phyloP scores from a whole-genome alignment of 2,329 filamentous ascomycete genomes.

The Bipolaris victoriae region DNA sequence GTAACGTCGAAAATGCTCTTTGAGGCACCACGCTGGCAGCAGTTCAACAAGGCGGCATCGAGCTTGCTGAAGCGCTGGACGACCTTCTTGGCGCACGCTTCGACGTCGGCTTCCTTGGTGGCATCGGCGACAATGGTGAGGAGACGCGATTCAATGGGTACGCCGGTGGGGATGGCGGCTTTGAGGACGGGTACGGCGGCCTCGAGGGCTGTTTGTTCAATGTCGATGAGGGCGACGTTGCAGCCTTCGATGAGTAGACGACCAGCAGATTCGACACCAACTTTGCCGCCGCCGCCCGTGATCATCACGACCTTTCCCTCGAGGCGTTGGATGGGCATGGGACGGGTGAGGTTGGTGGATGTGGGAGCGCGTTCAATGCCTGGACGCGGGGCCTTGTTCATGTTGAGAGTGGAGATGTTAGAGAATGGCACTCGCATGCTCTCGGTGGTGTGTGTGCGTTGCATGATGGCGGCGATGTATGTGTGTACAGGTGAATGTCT shows the following conservation, averaged over 20 bases:
- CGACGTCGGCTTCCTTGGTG: constrained; percentile 42
- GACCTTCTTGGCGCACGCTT: constrained; percentile 30
- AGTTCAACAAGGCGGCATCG: constrained; percentile 39
- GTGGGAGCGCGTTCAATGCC: constrained; percentile 37
- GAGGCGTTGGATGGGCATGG: constrained; percentile 40
- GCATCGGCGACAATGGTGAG: constrained; percentile 46
- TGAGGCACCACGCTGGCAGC: constrained; percentile 32
- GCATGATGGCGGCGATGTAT: constrained; percentile 5
- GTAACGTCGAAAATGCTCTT: constrained; percentile 47
- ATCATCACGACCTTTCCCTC: constrained; percentile 43
- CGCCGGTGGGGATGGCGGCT: constrained; percentile 34
- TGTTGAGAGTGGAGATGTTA: constrained; percentile 34
- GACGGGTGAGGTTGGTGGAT: constrained; percentile 33
- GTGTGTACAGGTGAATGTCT: no score
- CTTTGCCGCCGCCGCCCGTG: constrained; percentile 42
- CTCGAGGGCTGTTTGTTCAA: constrained; percentile 36
- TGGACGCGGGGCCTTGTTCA: constrained; percentile 31
- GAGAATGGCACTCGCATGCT: constrained; percentile 18
- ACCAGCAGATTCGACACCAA: constrained; percentile 45
- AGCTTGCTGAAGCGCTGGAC: constrained; percentile 36
- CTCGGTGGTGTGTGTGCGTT: constrained; percentile 12
- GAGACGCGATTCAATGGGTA: constrained; percentile 33
- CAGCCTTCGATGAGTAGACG: constrained; percentile 48
- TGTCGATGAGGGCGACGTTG: constrained; percentile 47
- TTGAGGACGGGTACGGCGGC: constrained; percentile 33